These are phyloP conservation scores for Cardiosporidium cionae DNA, from an alignment of 169 alveolate genomes.

Conservation along the genomic window DNA sequence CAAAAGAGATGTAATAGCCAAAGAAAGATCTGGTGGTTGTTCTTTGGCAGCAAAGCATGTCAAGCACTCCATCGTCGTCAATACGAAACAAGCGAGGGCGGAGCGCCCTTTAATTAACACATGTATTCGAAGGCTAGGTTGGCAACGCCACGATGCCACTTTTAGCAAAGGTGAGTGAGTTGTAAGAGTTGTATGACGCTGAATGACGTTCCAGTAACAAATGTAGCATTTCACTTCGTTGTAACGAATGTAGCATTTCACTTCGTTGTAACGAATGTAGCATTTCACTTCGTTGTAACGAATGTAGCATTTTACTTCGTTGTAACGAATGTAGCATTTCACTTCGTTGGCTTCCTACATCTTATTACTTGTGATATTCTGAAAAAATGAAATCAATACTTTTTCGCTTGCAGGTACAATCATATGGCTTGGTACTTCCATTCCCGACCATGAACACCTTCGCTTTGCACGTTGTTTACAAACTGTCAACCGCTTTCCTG, in stretches of 20 bases:
- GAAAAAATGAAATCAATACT: too few species aligned
- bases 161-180: slow-evolving; percentile 10
- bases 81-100: slow-evolving; percentile 28
- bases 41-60: too few species aligned
- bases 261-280: too few species aligned
- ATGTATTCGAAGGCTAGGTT: slow-evolving; percentile 20
- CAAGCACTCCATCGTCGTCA: slow-evolving; percentile 3
- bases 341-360: too few species aligned
- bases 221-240: neutral
- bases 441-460: slow-evolving; percentile 31
- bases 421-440: slow-evolving; percentile 31
- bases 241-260: too few species aligned
- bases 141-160: slow-evolving; percentile 15
- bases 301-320: too few species aligned
- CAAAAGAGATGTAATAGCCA: too few species aligned
- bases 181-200: neutral
- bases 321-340: too few species aligned
- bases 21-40: too few species aligned
- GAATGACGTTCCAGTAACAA: neutral
- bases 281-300: too few species aligned
- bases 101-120: slow-evolving; percentile 34
- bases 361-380: too few species aligned
- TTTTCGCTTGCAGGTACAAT: slow-evolving; percentile 34
- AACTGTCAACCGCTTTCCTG: slow-evolving; percentile 26
- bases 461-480: slow-evolving; percentile 3